Base-by-base conservation (phyloP, 2,329 filamentous ascomycete genomes). In the Bipolaris oryzae region DNA sequence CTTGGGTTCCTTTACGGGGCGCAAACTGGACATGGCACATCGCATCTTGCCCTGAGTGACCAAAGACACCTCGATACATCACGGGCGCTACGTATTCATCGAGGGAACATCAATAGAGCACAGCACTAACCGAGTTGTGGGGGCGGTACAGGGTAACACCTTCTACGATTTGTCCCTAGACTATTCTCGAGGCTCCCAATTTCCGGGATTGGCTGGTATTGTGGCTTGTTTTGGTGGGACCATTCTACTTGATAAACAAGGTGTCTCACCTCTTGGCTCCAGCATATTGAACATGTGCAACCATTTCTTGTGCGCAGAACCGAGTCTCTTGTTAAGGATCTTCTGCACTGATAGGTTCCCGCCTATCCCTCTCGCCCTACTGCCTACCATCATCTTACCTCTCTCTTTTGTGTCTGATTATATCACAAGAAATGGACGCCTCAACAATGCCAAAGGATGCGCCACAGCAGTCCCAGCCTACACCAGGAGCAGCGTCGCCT, bases 181-280 rank as follows among this genome's bases (percentile, higher is more conserved):
- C 53, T 55, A 55, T 62, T 50, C 47, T 68, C 67, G 62, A 62
- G 55, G 60, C 21, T 51, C 57, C 59, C 34, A 57, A 59, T 60
- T 55, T 59, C 67, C 67, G 63, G 69, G 64, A 68, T 64, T 63
- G 60, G 59, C 49, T 56, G 50, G 53, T 53, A 51, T 53, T 63
- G 47, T 47, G 56, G 42, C 61, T 61, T 46, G 39, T 58, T 58
- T 53, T 59, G 56, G 61, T 52, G 56, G 51, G 50, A 54, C 28
- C 41, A 53, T 50, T 50, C 44, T 61, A 63, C 60, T 64, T 67
- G 59, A 69, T 74, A 71, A 73, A 69, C 66, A 69, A 68, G 62
- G 60, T 72, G 69, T 73, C 67, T 71, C 66, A 71, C 68, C 68
- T 67, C 68, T 70, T 69, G 60, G 57, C 55, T 61, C 65, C 61